Percentiles rank a stretch among this genome's conserved stretches.
phyloP scores from a whole-genome alignment of 768 basidiomycete species.

The Ramaria sp. region DNA sequence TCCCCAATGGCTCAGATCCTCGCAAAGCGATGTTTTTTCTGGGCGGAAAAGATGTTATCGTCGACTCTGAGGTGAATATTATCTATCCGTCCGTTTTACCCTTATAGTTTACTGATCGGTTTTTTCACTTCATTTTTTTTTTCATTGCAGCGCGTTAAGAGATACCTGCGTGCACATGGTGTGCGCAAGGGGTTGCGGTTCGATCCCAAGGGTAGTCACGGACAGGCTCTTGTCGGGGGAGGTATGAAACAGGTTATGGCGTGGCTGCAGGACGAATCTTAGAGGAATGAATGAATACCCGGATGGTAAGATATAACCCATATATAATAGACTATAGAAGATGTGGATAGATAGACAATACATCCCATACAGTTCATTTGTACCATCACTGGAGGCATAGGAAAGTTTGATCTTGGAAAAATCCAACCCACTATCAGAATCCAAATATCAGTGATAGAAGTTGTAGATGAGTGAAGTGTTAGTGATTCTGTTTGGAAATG shows the following conservation, averaged over 20 bases:
- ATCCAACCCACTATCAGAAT: too few relatives aligned
- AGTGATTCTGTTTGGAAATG: too few relatives aligned
- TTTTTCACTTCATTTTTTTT: not conserved
- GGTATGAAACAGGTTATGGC: slow-evolving; percentile 46
- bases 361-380: too few relatives aligned
- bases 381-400: too few relatives aligned
- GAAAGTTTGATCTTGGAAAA: too few relatives aligned
- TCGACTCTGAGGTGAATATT: slow-evolving; percentile 61
- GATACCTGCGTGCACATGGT: slow-evolving; percentile 69
- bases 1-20: slow-evolving; percentile 65
- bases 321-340: not conserved
- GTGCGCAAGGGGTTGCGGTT: slow-evolving; percentile 54
- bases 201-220: slow-evolving; percentile 52
- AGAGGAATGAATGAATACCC: not conserved
- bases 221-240: slow-evolving; percentile 44
- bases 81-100: not conserved
- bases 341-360: not conserved
- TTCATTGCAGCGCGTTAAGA: slow-evolving; percentile 46
- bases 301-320: not conserved
- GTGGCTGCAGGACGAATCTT: slow-evolving; percentile 37
- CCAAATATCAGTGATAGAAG: too few relatives aligned
- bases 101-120: not conserved
- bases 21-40: slow-evolving; percentile 61
- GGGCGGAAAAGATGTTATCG: slow-evolving; percentile 73
- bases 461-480: too few relatives aligned